Base-by-base conservation (phyloP, 208 protist species). In the Tritrichomonas musculus region DNA sequence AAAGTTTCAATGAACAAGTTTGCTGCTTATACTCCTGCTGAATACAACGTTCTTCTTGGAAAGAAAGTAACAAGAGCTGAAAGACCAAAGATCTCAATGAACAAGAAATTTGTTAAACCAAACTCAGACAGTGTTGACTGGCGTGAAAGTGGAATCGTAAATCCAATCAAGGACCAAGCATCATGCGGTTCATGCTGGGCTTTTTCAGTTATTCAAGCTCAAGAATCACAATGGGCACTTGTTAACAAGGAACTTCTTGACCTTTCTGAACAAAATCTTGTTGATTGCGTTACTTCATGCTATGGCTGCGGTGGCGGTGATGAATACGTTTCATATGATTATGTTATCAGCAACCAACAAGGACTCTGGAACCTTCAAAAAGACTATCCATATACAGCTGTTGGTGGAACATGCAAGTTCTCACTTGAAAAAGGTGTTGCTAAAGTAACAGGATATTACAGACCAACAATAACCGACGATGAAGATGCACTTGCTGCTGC, bases 161-260 rank as follows among this genome's bases (percentile, higher is more conserved):
- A 94, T 14, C 92, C 57, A 55, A 92, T 95, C 0, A 96, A 96
- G 92, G 92, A 97, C 88, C 96, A 97, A 94, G 95, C 94, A 69
- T 92, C 93, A 39, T 97, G 96, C 93, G 96, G 96, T 36, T 95
- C 93, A 14, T 96, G 95, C 93, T 96, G 95, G 96, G 93, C 95
- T 14, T 94, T 95, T n/a, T 73, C 49, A 39, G 57, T 44, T 95
- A 96, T 66, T 94, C 93, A 33, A 96, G 95, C 80, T 95, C 93
- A 95, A 93, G 94, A 30, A 92, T 92, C 84, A 4, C 25, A 77
- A 44, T 77, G 25, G 4, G 69, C 69, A 9, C 5, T 47, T 20
- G 69, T 77, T 44, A 44, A 44, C 36, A 77, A 36, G 33, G 9
- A 77, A 25, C 20, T 77, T 27, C 25, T 1, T 1, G 8, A 36